A percentile compares a stretch with the other conserved stretches of the same genome.
Evolutionary conservation across 1,284 basidiomycete genomes (phyloP).

Genomic region (Ganoderma leucocontextum): DNA sequence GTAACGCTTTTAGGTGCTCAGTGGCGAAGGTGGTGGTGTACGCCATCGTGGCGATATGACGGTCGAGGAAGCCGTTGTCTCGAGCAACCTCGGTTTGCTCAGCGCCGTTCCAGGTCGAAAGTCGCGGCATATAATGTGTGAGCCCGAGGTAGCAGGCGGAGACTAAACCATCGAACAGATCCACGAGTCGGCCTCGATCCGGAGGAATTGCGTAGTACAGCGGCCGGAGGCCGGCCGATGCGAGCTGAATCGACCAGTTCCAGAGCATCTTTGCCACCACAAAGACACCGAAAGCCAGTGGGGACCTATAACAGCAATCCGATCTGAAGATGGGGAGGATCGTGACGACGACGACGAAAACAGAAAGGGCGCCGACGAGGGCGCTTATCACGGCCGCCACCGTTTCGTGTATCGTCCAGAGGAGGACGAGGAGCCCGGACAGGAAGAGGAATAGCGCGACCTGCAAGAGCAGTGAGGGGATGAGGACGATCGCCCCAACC

Average conservation of each 20-base stretch:
- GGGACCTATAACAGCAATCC: conserved; percentile 31
- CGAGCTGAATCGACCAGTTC: background rate
- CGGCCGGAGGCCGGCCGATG: too few species aligned
- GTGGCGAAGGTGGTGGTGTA: conserved; percentile 27
- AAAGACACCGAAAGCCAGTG: conserved; percentile 28
- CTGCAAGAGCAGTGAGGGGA: conserved; percentile 36
- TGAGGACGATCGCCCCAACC: conserved; percentile 30
- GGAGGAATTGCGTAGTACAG: too few species aligned
- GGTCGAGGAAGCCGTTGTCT: conserved; percentile 17
- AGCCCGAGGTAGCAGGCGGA: too few species aligned
- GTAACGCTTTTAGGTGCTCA: conserved; percentile 3
- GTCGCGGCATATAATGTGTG: background rate
- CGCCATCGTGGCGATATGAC: conserved; percentile 23
- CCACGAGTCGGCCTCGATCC: conserved; percentile 15
- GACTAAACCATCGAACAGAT: background rate
- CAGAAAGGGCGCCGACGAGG: conserved; percentile 19
- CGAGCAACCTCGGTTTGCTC: conserved; percentile 24
- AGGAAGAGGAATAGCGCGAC: conserved; percentile 33
- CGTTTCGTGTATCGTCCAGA: conserved; percentile 30
- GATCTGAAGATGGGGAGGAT: conserved; percentile 25
- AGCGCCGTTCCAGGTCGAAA: conserved; percentile 22
- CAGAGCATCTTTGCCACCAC: conserved; percentile 9
- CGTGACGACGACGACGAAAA: conserved; percentile 17
- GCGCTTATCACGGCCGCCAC: conserved; percentile 23
- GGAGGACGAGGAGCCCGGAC: conserved; percentile 30